Base-by-base conservation (phyloP, 1,284 basidiomycete genomes). In the Tranzscheliella williamsii region DNA sequence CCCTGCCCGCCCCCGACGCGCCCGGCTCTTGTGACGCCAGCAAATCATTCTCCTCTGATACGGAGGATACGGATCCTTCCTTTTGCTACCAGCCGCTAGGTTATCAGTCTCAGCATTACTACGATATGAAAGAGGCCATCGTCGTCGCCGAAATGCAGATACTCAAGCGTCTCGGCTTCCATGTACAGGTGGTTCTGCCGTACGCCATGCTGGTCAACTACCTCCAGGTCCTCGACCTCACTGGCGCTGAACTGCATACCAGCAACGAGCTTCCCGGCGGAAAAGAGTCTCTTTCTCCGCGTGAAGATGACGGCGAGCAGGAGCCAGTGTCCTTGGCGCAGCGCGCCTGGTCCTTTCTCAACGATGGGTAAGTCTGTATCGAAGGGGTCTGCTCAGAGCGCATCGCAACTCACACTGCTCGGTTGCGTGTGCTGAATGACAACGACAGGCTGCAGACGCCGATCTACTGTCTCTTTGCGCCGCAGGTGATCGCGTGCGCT, bases 111-210 rank as follows among this genome's bases (percentile, higher is more conserved):
- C 83, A 83, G 53, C 84, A 84, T 1, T 94, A 91, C 68, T 91
- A 92, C 79, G 88, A 91, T 56, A 81, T 88, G 64, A 92, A 91
- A 73, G 91, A 94, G 69, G 87, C 89, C 4, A 81, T 97, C 35
- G 90, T 96, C 18, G 87, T 95, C 13, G 86, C 88, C 2, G 95
- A 99, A 79, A 97, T 98, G 90, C 95, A 98, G 76, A 85, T 98
- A 16, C 83, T 99, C 58, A 98, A 98, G 80, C 85, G 75, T 3
- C 72, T 80, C 12, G 78, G 73, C 5, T 79, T 79, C 42, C 61
- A 78, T 29, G 72, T 78, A 3, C 66, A 75, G 70, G 90, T 94
- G 38, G 87, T 90, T 13, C 81, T 97, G 31, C 93, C 95, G 0
- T 97, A 97, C 73, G 91, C 88, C 20, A 91, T 91, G 12, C 84